A percentile compares a stretch with the other conserved stretches of the same genome.
These are phyloP conservation scores for Glycine latifolia DNA, from an alignment of 306 rosid species.

Conservation along the genomic window DNA sequence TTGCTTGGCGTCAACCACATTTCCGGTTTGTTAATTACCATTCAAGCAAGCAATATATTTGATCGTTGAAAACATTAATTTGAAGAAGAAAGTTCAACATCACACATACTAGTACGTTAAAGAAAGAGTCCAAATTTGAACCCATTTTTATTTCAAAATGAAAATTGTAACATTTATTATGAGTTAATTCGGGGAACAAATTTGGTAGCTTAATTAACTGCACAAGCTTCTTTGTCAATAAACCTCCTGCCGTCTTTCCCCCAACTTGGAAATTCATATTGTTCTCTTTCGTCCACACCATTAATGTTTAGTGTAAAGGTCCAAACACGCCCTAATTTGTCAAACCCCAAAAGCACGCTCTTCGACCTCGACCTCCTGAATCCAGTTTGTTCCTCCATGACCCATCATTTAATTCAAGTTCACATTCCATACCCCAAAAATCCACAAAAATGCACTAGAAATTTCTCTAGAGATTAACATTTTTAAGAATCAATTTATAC, in stretches of 20 bases:
- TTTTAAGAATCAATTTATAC: too few species aligned
- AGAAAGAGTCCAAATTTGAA: neutral
- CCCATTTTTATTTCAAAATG: neutral
- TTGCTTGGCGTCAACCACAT: slow-evolving; percentile 32
- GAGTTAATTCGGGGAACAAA: slow-evolving; percentile 10
- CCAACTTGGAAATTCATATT: neutral
- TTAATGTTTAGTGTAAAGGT: slow-evolving; percentile 33
- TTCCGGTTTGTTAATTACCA: slow-evolving; percentile 2
- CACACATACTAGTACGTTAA: neutral
- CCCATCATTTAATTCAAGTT: neutral
- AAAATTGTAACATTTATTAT: slow-evolving; percentile 15
- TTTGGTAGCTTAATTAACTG: slow-evolving; percentile 31
- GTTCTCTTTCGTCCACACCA: slow-evolving; percentile 26
- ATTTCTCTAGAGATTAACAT: neutral
- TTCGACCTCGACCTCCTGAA: neutral
- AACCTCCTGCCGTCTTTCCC: neutral
- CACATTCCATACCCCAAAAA: neutral
- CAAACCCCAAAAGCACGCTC: slow-evolving; percentile 17
- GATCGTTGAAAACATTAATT: slow-evolving; percentile 39
- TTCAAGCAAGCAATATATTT: slow-evolving; percentile 39
- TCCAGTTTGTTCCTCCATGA: neutral
- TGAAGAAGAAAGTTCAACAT: slow-evolving; percentile 30
- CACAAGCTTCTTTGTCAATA: slow-evolving; percentile 11
- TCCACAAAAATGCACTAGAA: neutral
- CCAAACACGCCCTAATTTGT: slow-evolving; percentile 17